A percentile compares a stretch with the other conserved stretches of the same genome.
Evolutionary conservation across 495 filamentous ascomycete genomes (phyloP).

Genomic region (Talaromyces stipitatus): DNA sequence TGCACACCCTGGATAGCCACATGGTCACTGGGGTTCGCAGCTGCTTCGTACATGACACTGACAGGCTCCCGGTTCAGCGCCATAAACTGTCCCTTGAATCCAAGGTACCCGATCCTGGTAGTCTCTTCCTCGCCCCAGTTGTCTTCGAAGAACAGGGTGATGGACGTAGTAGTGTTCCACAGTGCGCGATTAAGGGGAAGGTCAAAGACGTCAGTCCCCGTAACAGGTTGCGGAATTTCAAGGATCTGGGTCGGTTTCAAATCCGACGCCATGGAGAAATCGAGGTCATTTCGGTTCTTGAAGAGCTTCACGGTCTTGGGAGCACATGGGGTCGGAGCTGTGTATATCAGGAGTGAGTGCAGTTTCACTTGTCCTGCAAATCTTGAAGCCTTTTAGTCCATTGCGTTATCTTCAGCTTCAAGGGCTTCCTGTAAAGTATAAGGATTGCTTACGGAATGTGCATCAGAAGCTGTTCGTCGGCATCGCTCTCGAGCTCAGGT

Average conservation of each 20-base stretch:
- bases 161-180: constrained; percentile 71
- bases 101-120: constrained; percentile 73
- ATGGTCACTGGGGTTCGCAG: constrained; percentile 86
- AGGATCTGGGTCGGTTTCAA: constrained; percentile 66
- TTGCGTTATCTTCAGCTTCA: constrained; percentile 7
- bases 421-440: neutral
- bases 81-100: constrained; percentile 91
- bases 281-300: constrained; percentile 77
- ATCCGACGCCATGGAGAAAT: constrained; percentile 70
- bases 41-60: constrained; percentile 86
- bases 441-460: constrained; percentile 67
- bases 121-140: constrained; percentile 65
- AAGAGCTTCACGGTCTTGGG: constrained; percentile 78
- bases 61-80: constrained; percentile 73
- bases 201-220: constrained; percentile 68
- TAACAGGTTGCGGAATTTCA: constrained; percentile 61
- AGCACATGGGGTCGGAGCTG: constrained; percentile 59
- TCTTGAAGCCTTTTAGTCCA: constrained; percentile 32
- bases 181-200: constrained; percentile 73
- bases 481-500: constrained; percentile 74
- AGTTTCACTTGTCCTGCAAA: constrained; percentile 92
- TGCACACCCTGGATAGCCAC: constrained; percentile 40
- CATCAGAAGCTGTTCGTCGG: constrained; percentile 90
- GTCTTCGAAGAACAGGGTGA: constrained; percentile 76
- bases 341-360: constrained; percentile 78